Conservation (phyloP, 176 grass and related monocot genomes). For the Aegilops speltoides region DNA sequence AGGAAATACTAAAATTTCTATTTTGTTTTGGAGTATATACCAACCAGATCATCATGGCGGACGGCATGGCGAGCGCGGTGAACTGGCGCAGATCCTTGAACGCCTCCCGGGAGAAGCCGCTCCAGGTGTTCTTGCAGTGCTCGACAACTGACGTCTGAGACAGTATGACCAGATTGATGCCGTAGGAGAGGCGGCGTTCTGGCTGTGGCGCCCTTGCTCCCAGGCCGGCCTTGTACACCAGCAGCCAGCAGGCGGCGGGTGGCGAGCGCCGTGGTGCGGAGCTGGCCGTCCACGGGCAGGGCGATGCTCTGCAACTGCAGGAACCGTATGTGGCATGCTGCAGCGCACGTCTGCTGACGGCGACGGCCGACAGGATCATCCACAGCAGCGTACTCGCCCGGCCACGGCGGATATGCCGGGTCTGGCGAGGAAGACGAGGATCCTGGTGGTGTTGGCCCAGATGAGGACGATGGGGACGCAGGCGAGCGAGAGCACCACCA, state of each 20-base stretch:
- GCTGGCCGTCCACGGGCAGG: conserved; percentile 30
- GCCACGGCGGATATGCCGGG: conserved; percentile 52
- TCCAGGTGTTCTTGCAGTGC: conserved; percentile 24
- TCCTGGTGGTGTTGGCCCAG: conserved; percentile 36
- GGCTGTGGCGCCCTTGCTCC: conserved; percentile 32
- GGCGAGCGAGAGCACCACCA: conserved; percentile 33
- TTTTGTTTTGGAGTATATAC: too few relatives aligned
- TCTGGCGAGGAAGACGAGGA: conserved; percentile 57
- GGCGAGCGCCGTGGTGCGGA: conserved; percentile 21
- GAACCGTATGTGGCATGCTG: conserved; percentile 53
- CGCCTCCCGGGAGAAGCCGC: conserved; percentile 16
- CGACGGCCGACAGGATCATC: conserved; percentile 58
- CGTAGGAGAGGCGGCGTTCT: conserved; percentile 38
- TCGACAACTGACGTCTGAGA: background rate
- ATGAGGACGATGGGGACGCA: conserved; percentile 37
- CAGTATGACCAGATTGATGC: conserved; percentile 22
- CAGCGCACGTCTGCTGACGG: conserved; percentile 57
- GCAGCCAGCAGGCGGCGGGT: conserved; percentile 25
- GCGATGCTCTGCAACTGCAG: conserved; percentile 45
- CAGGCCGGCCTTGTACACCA: conserved; percentile 30
- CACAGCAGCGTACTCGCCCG: conserved; percentile 59
- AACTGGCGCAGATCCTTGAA: conserved; percentile 19
- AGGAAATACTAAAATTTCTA: too few relatives aligned
- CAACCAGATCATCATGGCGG: conserved; percentile 39
- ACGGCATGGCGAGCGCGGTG: conserved; percentile 26